Evolutionary conservation across 805 yeast genomes (phyloP).

Genomic region (Cyberlindnera mrakii): DNA sequence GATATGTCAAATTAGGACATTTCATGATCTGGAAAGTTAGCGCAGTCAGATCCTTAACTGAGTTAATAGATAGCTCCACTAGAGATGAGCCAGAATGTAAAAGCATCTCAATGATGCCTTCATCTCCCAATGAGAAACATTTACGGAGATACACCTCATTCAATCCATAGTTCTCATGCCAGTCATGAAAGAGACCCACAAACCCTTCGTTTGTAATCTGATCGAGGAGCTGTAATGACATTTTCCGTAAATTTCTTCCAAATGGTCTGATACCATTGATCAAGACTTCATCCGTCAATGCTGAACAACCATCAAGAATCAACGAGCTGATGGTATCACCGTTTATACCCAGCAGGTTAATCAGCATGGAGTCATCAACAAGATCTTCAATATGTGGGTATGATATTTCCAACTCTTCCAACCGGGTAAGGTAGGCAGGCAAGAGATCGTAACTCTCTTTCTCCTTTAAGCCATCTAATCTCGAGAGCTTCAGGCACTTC

Average conservation of each 20-base stretch:
- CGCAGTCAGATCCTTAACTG: slow-evolving; percentile 52
- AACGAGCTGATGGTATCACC: slow-evolving; percentile 58
- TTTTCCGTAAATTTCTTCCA: slow-evolving; percentile 46
- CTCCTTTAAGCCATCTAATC: slow-evolving; percentile 67
- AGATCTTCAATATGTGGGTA: slow-evolving; percentile 63
- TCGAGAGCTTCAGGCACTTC: slow-evolving; percentile 50
- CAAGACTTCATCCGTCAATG: slow-evolving; percentile 58
- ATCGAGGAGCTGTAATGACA: slow-evolving; percentile 56
- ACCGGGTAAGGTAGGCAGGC: slow-evolving; percentile 52
- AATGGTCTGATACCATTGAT: slow-evolving; percentile 53
- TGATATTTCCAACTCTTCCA: slow-evolving; percentile 58
- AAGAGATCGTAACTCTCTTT: slow-evolving; percentile 53
- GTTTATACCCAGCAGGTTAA: slow-evolving; percentile 50
- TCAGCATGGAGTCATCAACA: slow-evolving; percentile 60
- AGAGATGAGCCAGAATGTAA: slow-evolving; percentile 60
- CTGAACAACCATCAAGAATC: slow-evolving; percentile 66
- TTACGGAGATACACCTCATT: slow-evolving; percentile 55
- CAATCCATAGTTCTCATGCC: slow-evolving; percentile 52
- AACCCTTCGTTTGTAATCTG: slow-evolving; percentile 68
- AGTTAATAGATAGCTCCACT: slow-evolving; percentile 67
- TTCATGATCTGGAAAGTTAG: slow-evolving; percentile 44
- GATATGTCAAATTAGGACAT: slow-evolving; percentile 53
- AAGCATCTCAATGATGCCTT: slow-evolving; percentile 52
- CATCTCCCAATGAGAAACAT: slow-evolving; percentile 61
- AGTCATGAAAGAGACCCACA: slow-evolving; percentile 47